These are phyloP conservation scores for Melastoma candidum DNA, from an alignment of 441 rosid genomes.

Conservation along the genomic window DNA sequence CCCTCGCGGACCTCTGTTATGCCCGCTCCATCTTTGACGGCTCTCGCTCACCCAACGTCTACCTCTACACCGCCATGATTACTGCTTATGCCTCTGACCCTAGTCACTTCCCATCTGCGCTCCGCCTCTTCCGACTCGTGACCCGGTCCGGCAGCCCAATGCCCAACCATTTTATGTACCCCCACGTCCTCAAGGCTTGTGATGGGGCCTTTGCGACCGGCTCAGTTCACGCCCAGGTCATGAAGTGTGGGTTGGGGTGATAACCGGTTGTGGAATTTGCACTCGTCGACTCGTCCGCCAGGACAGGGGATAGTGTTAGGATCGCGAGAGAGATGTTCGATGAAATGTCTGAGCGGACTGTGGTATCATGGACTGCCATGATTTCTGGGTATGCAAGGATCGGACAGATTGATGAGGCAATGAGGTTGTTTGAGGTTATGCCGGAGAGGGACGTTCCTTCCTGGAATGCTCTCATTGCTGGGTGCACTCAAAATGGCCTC, in stretches of 20 bases:
- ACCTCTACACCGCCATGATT: conserved; percentile 62
- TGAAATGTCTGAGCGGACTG: conserved; percentile 42
- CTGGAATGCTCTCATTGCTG: conserved; percentile 59
- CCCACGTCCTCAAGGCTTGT: conserved; percentile 53
- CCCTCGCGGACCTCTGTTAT: conserved; percentile 37
- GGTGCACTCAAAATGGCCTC: conserved; percentile 53
- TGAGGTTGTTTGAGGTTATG: conserved; percentile 41
- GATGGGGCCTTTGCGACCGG: conserved; percentile 25
- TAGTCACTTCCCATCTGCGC: conserved; percentile 26
- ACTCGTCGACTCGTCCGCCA: conserved; percentile 54
- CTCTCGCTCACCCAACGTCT: conserved; percentile 42
- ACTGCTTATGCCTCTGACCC: conserved; percentile 55
- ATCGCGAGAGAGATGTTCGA: conserved; percentile 41
- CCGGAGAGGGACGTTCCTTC: conserved; percentile 54
- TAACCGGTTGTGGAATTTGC: conserved; percentile 71
- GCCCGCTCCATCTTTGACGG: conserved; percentile 56
- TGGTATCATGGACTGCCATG: conserved; percentile 61
- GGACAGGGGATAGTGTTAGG: conserved; percentile 25
- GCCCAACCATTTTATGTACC: conserved; percentile 68
- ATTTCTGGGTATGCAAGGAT: conserved; percentile 42
- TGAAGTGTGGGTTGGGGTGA: conserved; percentile 41
- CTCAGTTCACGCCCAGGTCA: conserved; percentile 47
- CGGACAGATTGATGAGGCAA: conserved; percentile 33
- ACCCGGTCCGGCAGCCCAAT: conserved; percentile 33
- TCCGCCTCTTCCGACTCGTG: conserved; percentile 52